Base-by-base conservation (phyloP, 1,284 basidiomycete genomes). In the Ceratobasidium sp. region DNA sequence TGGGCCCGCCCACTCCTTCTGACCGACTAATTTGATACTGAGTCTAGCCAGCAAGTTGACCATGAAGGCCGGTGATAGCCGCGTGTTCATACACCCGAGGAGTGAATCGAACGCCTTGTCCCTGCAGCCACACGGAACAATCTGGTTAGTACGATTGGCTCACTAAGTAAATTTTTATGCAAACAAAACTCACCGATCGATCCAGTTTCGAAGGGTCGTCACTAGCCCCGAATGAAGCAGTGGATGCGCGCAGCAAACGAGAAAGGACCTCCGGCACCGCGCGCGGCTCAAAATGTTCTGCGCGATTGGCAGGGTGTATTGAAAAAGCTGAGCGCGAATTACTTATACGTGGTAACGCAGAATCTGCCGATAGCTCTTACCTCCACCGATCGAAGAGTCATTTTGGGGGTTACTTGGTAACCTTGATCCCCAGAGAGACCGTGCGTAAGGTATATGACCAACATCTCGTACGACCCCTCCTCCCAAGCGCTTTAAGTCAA, bases 381-480 rank as follows among this genome's bases (percentile, higher is more conserved):
- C 48, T 76, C 10, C 6, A 38, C 62, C 6, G 73, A 50, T 5
- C 23, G 62, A 3, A 66, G 10, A 18, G 62, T 35, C 14, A 30
- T 14, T 7, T 27, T 14, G 38, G 66, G 35, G 18, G 46, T 27
- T 8, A 66, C 14, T 33, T 76, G 73, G 38, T 76, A 76, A 7
- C 73, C 73, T 46, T 76, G 73, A 3, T 66, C 73, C 1, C 38
- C 73, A 4, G 33, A 66, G 27, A 76, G 62, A 1, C 73, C 73
- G 38, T 76, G 73, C 2, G 73, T 76, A 2, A 76, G 27, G 52
- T 55, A 76, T 2, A 76, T 23, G 1, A 66, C 62, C 1, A 57
- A 14, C 14, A 66, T 10, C 20, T 66, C n/a, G 23, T 66, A 76
- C 0, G 73, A 6, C 4, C 62, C 35, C 16, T 18, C 20, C 33